phyloP scores from a whole-genome alignment of 2,329 filamentous ascomycete species.

The Curvularia spicifera region DNA sequence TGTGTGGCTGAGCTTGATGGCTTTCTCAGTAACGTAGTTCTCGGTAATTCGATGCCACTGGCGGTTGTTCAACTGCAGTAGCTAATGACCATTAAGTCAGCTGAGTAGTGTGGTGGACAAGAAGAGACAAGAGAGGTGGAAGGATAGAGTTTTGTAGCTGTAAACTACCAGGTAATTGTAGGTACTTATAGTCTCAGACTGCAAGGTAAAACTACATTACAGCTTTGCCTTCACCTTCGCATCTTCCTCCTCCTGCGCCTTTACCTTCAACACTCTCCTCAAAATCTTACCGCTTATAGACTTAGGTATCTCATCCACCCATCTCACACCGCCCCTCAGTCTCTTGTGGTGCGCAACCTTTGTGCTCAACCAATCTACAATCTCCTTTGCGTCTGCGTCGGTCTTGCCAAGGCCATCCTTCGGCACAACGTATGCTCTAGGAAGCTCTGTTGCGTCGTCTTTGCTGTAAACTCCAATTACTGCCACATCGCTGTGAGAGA shows the following conservation, averaged over 20 bases:
- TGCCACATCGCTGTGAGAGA: constrained; percentile 8
- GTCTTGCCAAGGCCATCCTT: constrained; percentile 39
- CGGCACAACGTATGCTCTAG: constrained; percentile 49
- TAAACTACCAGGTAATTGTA: not conserved
- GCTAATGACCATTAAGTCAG: not conserved
- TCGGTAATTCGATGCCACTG: not conserved
- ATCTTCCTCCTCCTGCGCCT: constrained; percentile 51
- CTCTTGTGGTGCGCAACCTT: constrained; percentile 57
- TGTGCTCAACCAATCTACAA: constrained; percentile 51
- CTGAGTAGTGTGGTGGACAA: not conserved
- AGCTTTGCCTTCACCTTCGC: constrained; percentile 52
- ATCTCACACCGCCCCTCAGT: constrained; percentile 54
- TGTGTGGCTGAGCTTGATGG: not conserved
- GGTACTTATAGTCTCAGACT: not conserved
- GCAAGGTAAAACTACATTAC: constrained; percentile 31
- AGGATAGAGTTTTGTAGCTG: not conserved
- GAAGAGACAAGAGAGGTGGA: not conserved
- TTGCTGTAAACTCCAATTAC: constrained; percentile 56
- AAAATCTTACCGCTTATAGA: constrained; percentile 57
- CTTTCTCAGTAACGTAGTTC: not conserved
- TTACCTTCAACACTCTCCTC: constrained; percentile 53
- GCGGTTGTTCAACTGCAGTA: not conserved
- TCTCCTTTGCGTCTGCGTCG: constrained; percentile 47
- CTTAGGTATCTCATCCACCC: constrained; percentile 58
- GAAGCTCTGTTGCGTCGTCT: constrained; percentile 55